Base-by-base conservation (phyloP, 2,329 filamentous ascomycete species). In the Aspergillus sp. region DNA sequence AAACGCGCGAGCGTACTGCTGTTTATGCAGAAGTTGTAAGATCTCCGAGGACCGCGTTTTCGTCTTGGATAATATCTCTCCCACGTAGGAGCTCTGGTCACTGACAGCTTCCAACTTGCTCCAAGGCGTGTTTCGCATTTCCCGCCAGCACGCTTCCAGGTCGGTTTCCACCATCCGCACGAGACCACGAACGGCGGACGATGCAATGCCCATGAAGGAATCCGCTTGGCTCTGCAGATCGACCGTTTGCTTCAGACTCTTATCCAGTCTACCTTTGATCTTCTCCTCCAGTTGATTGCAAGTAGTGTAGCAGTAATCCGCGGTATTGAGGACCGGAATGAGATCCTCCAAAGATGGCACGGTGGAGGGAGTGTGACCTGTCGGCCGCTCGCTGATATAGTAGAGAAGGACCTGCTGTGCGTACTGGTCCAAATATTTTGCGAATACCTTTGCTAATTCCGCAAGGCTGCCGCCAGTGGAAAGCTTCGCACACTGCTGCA, bases 91-190 rank as follows among this genome's bases (percentile, higher is more conserved):
- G 60, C 86, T 95, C 53, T 95, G 86, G 56, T 98, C 91, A 27
- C 85, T 85, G 3, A 94, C 91, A 38, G 74, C 82, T 47, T 96
- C 91, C 69, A 98, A 83, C 43, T 82, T 86, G 57, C 80, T 83
- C 91, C 91, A 98, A 30, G 88, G 83, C 1, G 82, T 93, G 53
- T 95, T 94, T 42, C 80, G 82, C 91, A 98, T 98, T 64, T 96
- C 91, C 35, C 88, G 77, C 91, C 89, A 98, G 11, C 81, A 80
- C 0, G 82, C 75, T 43, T 96, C 89, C 47, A 86, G 82, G 32
- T 82, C 81, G 1, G 79, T 58, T 54, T 94, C 88, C 4, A 94
- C 83, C 49, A 79, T 80, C 39, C 83, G 79, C 4, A 96, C 88
- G 28, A 98, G 69, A 0, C 82, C 75, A 30, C 91, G 72, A 4